These are phyloP conservation scores for Penstemon newberryi DNA, from an alignment of 257 asterid genomes.

Conservation along the genomic window DNA sequence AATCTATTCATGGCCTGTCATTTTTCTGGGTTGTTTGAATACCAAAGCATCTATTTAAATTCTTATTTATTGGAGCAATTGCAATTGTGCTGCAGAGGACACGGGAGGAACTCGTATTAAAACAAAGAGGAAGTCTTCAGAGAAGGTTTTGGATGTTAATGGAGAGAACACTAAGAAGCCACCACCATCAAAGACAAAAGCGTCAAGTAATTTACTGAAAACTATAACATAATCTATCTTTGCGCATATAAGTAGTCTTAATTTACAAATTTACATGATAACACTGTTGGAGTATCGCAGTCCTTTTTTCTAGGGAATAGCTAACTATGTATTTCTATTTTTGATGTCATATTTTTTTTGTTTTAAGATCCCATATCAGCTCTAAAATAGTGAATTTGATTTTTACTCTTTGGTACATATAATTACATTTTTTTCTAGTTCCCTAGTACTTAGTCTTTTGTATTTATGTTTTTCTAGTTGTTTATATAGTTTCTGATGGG, in stretches of 20 bases:
- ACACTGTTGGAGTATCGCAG: too few relatives aligned
- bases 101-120: conserved; percentile 53
- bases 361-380: too few relatives aligned
- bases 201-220: conserved; percentile 39
- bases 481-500: conserved; percentile 10
- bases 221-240: conserved; percentile 28
- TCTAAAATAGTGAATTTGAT: too few relatives aligned
- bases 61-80: conserved; percentile 36
- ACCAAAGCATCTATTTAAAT: background rate
- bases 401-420: too few relatives aligned
- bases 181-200: conserved; percentile 40
- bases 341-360: too few relatives aligned
- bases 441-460: background rate
- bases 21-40: background rate
- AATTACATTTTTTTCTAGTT: too few relatives aligned
- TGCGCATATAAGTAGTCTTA: conserved; percentile 12
- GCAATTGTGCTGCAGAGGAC: conserved; percentile 67
- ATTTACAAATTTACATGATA: background rate
- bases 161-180: conserved; percentile 56
- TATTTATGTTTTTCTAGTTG: background rate
- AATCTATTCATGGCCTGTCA: background rate
- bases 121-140: conserved; percentile 71
- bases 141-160: conserved; percentile 60
- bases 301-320: too few relatives aligned
- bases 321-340: too few relatives aligned